Percentiles rank a stretch among this genome's conserved stretches.
These are phyloP conservation scores for Thinopyrum elongatum DNA, from an alignment of 176 grass and related monocot species.

Conservation along the genomic window DNA sequence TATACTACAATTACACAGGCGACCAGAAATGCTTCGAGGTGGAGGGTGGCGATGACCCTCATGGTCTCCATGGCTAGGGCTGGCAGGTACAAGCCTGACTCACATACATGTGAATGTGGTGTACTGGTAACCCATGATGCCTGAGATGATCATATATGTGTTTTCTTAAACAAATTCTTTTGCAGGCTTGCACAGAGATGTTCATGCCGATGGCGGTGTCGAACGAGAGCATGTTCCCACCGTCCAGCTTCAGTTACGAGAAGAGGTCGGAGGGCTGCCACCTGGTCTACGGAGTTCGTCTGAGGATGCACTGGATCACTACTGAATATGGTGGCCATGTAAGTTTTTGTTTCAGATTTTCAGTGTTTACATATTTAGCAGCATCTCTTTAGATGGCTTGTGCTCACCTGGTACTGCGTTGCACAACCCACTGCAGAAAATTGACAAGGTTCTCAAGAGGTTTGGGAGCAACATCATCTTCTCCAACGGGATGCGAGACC, in stretches of 20 bases:
- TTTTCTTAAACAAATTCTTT: slow-evolving; percentile 25
- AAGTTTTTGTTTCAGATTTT: slow-evolving; percentile 15
- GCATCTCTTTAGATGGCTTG: not conserved
- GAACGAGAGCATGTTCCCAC: too few species aligned
- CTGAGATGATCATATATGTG: slow-evolving; percentile 32
- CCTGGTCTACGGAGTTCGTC: too few species aligned
- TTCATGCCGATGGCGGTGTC: slow-evolving; percentile 73
- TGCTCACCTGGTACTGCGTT: not conserved
- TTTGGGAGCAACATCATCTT: slow-evolving; percentile 97
- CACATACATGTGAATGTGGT: not conserved
- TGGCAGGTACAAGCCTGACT: slow-evolving; percentile 71
- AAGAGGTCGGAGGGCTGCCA: too few species aligned
- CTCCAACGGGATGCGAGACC: slow-evolving; percentile 93
- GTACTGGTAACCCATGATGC: slow-evolving; percentile 10
- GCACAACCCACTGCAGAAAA: slow-evolving; percentile 46
- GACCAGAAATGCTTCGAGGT: slow-evolving; percentile 63
- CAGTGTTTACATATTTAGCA: not conserved
- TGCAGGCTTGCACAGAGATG: slow-evolving; percentile 98
- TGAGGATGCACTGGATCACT: too few species aligned
- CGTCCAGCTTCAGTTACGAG: too few species aligned
- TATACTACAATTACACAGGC: slow-evolving; percentile 88
- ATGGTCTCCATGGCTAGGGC: slow-evolving; percentile 76
- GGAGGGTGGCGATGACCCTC: slow-evolving; percentile 64
- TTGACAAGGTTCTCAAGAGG: slow-evolving; percentile 73
- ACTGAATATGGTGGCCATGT: too few species aligned